phyloP scores from a whole-genome alignment of 2,329 filamentous ascomycete genomes.

The Akanthomyces muscarius region DNA sequence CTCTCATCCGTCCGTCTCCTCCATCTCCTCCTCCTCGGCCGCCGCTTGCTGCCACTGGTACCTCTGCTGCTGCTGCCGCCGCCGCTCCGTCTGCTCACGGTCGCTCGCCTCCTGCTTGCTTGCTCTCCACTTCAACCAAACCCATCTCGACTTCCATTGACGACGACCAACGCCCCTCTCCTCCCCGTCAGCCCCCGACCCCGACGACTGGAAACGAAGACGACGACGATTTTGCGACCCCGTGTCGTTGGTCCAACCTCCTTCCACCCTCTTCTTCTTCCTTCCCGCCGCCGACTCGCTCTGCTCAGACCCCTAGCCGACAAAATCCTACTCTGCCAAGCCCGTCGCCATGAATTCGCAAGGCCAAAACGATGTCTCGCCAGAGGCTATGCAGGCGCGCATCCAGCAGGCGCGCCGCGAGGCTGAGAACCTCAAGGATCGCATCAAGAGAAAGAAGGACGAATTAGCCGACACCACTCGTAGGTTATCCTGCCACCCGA shows the following conservation, averaged over 20 bases:
- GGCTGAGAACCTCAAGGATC: constrained; percentile 95
- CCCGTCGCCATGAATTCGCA: constrained; percentile 51
- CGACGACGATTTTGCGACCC: background rate
- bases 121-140: constrained; percentile 1
- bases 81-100: background rate
- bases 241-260: constrained; percentile 17
- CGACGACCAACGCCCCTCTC: constrained; percentile 16
- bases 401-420: constrained; percentile 92
- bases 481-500: constrained; percentile 51
- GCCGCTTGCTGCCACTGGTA: constrained; percentile 1
- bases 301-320: constrained; percentile 12
- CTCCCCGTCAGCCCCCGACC: background rate
- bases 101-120: constrained; percentile 10
- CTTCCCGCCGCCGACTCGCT: constrained; percentile 1
- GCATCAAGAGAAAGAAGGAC: constrained; percentile 99
- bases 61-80: background rate
- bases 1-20: constrained; percentile 9
- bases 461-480: constrained; percentile 95
- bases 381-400: constrained; percentile 84
- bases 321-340: constrained; percentile 10
- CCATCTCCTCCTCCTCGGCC: background rate
- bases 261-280: constrained; percentile 16
- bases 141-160: constrained; percentile 9
- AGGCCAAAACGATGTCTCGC: constrained; percentile 60
- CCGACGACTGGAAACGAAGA: constrained; percentile 22